Evolutionary conservation across 225 moss, liverwort and hornwort species (phyloP).

Genomic region (Bryum argenteum): DNA sequence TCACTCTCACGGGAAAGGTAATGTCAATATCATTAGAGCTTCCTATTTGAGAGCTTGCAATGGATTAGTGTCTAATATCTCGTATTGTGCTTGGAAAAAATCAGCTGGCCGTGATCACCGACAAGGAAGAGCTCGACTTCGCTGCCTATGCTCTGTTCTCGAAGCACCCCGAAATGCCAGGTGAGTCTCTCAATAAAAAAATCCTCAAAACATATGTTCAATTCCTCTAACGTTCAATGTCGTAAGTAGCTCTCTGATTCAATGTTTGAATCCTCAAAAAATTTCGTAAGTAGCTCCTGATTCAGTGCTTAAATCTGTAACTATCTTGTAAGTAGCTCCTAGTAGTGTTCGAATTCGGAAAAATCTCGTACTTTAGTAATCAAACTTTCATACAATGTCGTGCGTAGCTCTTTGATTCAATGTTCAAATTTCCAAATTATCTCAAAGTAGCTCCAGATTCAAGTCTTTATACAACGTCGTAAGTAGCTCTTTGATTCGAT

Average conservation of each 20-base stretch:
- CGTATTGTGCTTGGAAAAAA: neutral
- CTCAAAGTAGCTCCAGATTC: neutral
- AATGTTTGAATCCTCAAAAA: too few relatives aligned
- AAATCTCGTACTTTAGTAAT: too few relatives aligned
- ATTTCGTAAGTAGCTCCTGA: neutral
- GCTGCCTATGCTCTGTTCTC: slow-evolving; percentile 81
- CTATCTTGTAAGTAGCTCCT: neutral
- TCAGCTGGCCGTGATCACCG: slow-evolving; percentile 66
- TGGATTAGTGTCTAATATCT: slow-evolving; percentile 20
- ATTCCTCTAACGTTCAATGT: neutral
- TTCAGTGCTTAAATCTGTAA: too few relatives aligned
- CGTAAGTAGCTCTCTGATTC: neutral
- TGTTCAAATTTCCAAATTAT: too few relatives aligned
- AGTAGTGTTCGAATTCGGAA: too few relatives aligned
- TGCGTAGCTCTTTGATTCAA: neutral
- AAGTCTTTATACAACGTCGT: too few relatives aligned
- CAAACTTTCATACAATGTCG: neutral
- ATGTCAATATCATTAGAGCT: neutral
- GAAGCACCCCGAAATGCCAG: slow-evolving; percentile 95
- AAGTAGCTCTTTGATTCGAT: too few relatives aligned
- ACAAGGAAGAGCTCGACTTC: slow-evolving; percentile 64
- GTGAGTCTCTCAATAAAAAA: slow-evolving; percentile 28
- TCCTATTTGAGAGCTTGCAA: neutral
- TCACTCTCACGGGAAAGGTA: slow-evolving; percentile 91
- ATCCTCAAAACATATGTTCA: too few relatives aligned